Evolutionary conservation across 2,329 filamentous ascomycete species (phyloP).

Genomic region (Verticillium albo-atrum): DNA sequence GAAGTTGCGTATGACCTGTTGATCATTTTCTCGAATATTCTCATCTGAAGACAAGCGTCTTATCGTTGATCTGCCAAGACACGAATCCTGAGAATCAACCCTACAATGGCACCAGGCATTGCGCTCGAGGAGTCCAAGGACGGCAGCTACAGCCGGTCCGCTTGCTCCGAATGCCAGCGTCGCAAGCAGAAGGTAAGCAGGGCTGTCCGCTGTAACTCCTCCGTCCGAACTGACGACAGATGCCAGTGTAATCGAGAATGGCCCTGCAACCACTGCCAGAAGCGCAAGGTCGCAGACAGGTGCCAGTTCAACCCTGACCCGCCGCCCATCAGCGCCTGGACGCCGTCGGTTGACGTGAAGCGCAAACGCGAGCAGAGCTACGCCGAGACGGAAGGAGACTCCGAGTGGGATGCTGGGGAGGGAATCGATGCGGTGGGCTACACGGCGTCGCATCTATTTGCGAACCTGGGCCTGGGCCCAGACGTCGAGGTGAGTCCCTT

Average conservation of each 20-base stretch:
- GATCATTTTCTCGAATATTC: not conserved
- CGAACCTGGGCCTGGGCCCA: constrained; percentile 12
- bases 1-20: not conserved
- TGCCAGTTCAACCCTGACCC: constrained; percentile 22
- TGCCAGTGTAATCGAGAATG: constrained; percentile 32
- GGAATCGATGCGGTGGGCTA: constrained; percentile 31
- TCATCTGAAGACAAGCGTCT: not conserved
- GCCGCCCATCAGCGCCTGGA: constrained; percentile 8
- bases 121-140: not conserved
- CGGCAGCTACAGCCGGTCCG: constrained; percentile 9
- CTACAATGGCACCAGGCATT: not conserved
- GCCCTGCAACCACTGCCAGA: constrained; percentile 34
- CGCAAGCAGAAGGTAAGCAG: constrained; percentile 32
- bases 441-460: constrained; percentile 25
- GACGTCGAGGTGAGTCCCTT: constrained; percentile 1
- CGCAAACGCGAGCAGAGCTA: constrained; percentile 4
- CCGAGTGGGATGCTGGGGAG: constrained; percentile 17
- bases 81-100: not conserved
- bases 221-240: not conserved
- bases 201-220: not conserved
- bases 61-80: not conserved
- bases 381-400: constrained; percentile 8
- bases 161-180: constrained; percentile 38
- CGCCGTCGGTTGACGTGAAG: constrained; percentile 6
- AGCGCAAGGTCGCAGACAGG: constrained; percentile 31